Base-by-base conservation (phyloP, 2,329 filamentous ascomycete genomes). In the Tolypocladium tundrense region DNA sequence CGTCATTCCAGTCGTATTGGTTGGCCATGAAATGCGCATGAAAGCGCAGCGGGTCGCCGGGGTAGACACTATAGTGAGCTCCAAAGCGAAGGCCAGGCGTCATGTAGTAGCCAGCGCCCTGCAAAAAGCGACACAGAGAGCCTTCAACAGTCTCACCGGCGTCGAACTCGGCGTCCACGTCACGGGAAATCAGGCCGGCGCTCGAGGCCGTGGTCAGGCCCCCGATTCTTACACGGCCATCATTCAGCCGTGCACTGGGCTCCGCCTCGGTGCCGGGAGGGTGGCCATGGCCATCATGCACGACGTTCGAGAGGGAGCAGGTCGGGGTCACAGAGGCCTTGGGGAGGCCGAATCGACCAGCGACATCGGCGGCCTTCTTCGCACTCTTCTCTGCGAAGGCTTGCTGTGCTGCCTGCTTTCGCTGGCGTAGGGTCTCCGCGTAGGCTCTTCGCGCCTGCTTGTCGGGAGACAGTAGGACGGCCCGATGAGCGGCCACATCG, bases 31-130 rank as follows among this genome's bases (percentile, higher is more conserved):
- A 97, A 71, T 99, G 94, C 52, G 91, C 94, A 72, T 99, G 94
- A 70, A 95, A 99, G 13, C 94, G 87, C 55, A 99, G 78, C 1
- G 94, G 91, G 70, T 99, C 94, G 52, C 94, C 94, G 0, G 94
- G 94, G 67, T 99, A 99, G 6, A 95, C 90, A 64, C 91, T 91
- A 73, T 96, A 97, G 67, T 94, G 86, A 66, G 92, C 95, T 33
- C 94, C 94, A 67, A 99, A 99, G 33, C 94, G 89, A 56, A 99
- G 80, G 10, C 94, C 94, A 1, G 94, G 94, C 57, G 91, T 92
- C 68, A 94, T 85, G 75, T 88, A 97, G 74, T 93, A 97, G 54
- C 88, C 89, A 21, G 82, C 79, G 9, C 81, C 78, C 68, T 97
- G 90, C 33, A 99, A 77, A 69, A 94, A 87, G 41, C 83, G 84